Evolutionary conservation across 805 yeast species (phyloP), one percentile per base, ranked within the genome.

Genomic region (Suhomyces tanzawaensis): DNA sequence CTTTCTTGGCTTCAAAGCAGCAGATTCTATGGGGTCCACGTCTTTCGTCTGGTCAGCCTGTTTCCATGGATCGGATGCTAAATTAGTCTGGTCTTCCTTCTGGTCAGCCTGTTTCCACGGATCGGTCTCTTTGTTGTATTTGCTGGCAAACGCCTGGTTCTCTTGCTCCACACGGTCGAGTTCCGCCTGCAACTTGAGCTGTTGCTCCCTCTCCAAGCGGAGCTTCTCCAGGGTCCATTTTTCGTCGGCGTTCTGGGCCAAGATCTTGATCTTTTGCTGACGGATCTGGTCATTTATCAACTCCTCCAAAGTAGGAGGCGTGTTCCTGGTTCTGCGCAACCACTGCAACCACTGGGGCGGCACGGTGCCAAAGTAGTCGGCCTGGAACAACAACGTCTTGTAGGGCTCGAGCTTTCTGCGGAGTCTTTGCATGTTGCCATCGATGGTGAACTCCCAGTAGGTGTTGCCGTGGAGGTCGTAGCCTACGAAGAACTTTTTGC

Each of bases 391-490:
- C 39, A 69, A 67, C 30, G 69, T 66, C 26, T 63, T 58, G 28
- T 61, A 55, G 9, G 87, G 85, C 40, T 81, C 79, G 38, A 81
- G 71, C 37, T 82, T 77, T 31, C 95, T 60, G 34, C 95, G 64
- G 41, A 81, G 68, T 41, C 81, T 58, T 18, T 59, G 64, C 48
- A 77, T 68, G 49, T 73, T 71, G 4, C 73, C 72, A 42, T 77
- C 79, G 18, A 75, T 64, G 36, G 71, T 69, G 58, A 82, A 80
- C 56, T 86, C 95, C 95, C 95, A 86, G 62, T 82, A 86, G 2
- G 91, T 79, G 57, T 86, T 86, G 2, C 93, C 95, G 27, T 78
- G 79, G n/a, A 87, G 66, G 53, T 86, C 95, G 53, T 84, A 85
- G 2, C 88, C 85, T 15, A 81, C 69, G 49, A 85, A 85, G 65